These are phyloP conservation scores for Leccinum truebloodii DNA, from an alignment of 768 basidiomycete species.

Conservation along the genomic window DNA sequence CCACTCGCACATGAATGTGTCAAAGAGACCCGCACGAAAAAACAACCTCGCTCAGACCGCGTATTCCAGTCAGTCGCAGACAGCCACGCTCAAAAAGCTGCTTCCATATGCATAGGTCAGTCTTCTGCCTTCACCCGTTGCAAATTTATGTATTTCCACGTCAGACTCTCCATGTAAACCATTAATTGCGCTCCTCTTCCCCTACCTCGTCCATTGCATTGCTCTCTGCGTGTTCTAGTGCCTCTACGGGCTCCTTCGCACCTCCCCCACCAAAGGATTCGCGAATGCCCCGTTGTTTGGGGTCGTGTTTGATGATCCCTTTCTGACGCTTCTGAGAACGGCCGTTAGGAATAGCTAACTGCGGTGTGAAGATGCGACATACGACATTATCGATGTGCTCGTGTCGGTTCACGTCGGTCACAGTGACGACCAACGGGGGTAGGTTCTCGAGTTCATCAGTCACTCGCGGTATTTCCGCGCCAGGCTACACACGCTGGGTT, in stretches of 20 bases:
- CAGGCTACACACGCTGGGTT: conserved; percentile 29
- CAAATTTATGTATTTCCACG: not conserved
- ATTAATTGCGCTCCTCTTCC: conserved; percentile 11
- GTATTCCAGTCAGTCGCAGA: conserved; percentile 66
- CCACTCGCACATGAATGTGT: conserved; percentile 70
- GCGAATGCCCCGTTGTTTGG: conserved; percentile 73
- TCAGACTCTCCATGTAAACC: conserved; percentile 13
- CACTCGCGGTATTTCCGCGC: conserved; percentile 24
- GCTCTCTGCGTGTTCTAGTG: conserved; percentile 21
- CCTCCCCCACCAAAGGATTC: conserved; percentile 60
- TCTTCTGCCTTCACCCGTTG: not conserved
- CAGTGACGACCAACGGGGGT: conserved; percentile 42
- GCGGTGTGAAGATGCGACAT: conserved; percentile 26
- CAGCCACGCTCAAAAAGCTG: conserved; percentile 65
- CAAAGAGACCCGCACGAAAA: conserved; percentile 63
- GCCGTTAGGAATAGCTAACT: conserved; percentile 5
- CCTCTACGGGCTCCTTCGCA: conserved; percentile 14
- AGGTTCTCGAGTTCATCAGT: conserved; percentile 22
- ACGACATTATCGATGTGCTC: conserved; percentile 61
- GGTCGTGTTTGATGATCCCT: conserved; percentile 78
- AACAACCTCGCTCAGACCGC: conserved; percentile 66
- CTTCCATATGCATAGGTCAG: conserved; percentile 61
- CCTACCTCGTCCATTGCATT: conserved; percentile 31
- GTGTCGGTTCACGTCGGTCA: conserved; percentile 54
- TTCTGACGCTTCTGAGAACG: conserved; percentile 60